Evolutionary conservation across 768 basidiomycete genomes (phyloP).

Genomic region (Naganishia onofrii): DNA sequence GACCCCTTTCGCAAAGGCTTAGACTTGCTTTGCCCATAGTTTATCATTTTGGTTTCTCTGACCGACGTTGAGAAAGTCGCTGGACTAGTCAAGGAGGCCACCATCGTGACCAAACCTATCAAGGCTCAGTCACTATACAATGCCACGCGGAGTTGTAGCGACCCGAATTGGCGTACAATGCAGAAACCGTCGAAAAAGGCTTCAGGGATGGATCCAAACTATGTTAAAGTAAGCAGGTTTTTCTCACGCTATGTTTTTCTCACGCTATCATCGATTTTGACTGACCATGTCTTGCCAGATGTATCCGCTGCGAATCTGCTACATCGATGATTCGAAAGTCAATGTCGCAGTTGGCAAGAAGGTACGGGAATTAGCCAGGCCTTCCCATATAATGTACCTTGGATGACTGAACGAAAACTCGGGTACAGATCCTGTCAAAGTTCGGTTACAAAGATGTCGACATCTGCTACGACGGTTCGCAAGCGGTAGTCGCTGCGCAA

Average conservation of each 20-base stretch:
- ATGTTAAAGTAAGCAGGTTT: slow-evolving; percentile 8
- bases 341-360: slow-evolving; percentile 38
- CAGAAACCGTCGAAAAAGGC: not conserved
- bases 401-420: not conserved
- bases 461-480: slow-evolving; percentile 42
- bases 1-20: not conserved
- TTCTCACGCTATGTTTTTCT: not conserved
- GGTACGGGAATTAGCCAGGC: slow-evolving; percentile 12
- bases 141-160: slow-evolving; percentile 7
- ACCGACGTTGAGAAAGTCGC: slow-evolving; percentile 34
- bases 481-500: slow-evolving; percentile 43
- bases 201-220: slow-evolving; percentile 14
- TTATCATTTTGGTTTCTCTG: slow-evolving; percentile 37
- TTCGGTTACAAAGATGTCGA: slow-evolving; percentile 41
- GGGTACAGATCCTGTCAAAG: slow-evolving; percentile 32
- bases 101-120: slow-evolving; percentile 42
- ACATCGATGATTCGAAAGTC: slow-evolving; percentile 44
- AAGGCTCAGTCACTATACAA: slow-evolving; percentile 41
- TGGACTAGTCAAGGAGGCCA: slow-evolving; percentile 36
- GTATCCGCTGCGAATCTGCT: slow-evolving; percentile 37
- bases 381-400: not conserved
- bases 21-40: slow-evolving; percentile 20
- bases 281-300: not conserved
- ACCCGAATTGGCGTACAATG: slow-evolving; percentile 4
- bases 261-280: not conserved